These are phyloP conservation scores for Knufia petricola DNA, from an alignment of 2,329 filamentous ascomycete genomes.

Conservation along the genomic window DNA sequence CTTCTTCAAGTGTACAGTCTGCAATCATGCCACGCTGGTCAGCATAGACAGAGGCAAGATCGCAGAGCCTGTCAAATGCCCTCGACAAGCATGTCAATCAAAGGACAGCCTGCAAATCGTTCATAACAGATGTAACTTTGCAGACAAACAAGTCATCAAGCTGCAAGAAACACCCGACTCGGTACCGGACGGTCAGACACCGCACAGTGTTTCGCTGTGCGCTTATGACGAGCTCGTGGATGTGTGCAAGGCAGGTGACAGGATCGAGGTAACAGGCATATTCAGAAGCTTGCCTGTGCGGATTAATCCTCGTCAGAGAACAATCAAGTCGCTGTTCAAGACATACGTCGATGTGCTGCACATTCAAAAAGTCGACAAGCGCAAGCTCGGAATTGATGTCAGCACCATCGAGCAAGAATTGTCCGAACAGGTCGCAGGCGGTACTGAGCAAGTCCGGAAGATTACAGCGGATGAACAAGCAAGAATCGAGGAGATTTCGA, in stretches of 20 bases:
- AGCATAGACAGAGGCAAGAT: slow-evolving; percentile 94
- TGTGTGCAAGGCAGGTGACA: slow-evolving; percentile 94
- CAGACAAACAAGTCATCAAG: slow-evolving; percentile 98
- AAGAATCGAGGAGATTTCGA: slow-evolving; percentile 73
- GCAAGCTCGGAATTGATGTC: slow-evolving; percentile 80
- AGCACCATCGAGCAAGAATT: slow-evolving; percentile 80
- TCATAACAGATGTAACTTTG: slow-evolving; percentile 88
- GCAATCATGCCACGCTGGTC: slow-evolving; percentile 81
- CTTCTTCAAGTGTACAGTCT: slow-evolving; percentile 91
- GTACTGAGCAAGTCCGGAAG: slow-evolving; percentile 73
- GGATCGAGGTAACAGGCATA: slow-evolving; percentile 90
- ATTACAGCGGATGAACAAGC: slow-evolving; percentile 78
- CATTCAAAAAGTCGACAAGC: slow-evolving; percentile 93
- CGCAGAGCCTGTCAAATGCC: slow-evolving; percentile 83
- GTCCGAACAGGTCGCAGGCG: slow-evolving; percentile 59
- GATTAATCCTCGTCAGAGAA: slow-evolving; percentile 83
- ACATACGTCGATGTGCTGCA: slow-evolving; percentile 94
- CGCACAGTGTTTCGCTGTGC: slow-evolving; percentile 91
- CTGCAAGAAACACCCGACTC: slow-evolving; percentile 94
- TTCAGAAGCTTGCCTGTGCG: slow-evolving; percentile 92
- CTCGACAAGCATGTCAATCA: slow-evolving; percentile 67
- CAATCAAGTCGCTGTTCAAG: slow-evolving; percentile 93
- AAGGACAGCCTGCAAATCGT: slow-evolving; percentile 97
- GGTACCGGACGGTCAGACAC: slow-evolving; percentile 90
- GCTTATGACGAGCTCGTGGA: slow-evolving; percentile 96